Evolutionary conservation across 2,329 filamentous ascomycete genomes (phyloP).

Genomic region (Sarocladium strictum): DNA sequence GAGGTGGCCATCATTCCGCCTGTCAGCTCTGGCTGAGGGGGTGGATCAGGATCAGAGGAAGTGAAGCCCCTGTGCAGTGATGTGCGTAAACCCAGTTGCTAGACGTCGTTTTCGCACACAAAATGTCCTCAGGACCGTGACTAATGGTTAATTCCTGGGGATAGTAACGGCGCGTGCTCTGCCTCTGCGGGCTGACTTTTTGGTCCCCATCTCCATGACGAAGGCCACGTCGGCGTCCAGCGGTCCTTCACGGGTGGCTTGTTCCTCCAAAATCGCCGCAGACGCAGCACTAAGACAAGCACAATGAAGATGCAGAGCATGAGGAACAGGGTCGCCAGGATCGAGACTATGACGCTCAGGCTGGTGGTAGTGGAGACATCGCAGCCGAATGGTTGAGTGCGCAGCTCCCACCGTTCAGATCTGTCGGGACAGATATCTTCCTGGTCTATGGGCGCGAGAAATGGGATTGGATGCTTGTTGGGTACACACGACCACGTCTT

Average conservation of each 20-base stretch:
- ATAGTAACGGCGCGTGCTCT: constrained; percentile 1
- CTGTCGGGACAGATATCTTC: constrained; percentile 46
- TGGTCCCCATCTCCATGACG: constrained; percentile 8
- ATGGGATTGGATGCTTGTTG: constrained; percentile 36
- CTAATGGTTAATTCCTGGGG: neutral
- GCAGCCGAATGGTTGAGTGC: constrained; percentile 29
- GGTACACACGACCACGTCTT: constrained; percentile 51
- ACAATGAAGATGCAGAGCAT: constrained; percentile 19
- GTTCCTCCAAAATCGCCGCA: constrained; percentile 15
- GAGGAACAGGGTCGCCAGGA: constrained; percentile 22
- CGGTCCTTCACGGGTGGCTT: constrained; percentile 16
- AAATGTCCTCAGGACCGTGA: neutral
- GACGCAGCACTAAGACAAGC: constrained; percentile 16
- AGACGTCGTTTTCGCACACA: too few species aligned
- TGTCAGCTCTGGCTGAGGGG: constrained; percentile 69
- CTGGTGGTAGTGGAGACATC: constrained; percentile 28
- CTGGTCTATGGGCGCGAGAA: constrained; percentile 45
- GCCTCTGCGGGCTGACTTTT: neutral
- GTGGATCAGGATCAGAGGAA: neutral
- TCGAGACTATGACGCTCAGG: constrained; percentile 21
- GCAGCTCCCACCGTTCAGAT: constrained; percentile 34
- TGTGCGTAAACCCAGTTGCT: neutral
- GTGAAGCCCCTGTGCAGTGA: neutral
- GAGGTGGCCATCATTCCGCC: constrained; percentile 86
- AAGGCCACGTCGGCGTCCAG: constrained; percentile 15